Evolutionary conservation across 2,329 filamentous ascomycete species (phyloP).

Genomic region (Xylaria arbuscula): DNA sequence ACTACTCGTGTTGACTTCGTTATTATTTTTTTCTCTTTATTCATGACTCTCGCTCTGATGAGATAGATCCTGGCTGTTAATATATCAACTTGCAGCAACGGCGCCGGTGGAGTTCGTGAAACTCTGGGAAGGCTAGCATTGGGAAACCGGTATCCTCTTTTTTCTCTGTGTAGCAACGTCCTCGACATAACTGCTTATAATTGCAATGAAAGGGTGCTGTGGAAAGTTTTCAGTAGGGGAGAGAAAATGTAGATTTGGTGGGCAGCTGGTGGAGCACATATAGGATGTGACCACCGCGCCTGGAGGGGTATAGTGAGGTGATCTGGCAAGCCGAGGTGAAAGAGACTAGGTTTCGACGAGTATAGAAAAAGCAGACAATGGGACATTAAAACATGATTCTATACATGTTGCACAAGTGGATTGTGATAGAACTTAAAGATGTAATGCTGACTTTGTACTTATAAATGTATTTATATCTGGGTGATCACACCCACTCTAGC

Average conservation of each 20-base stretch:
- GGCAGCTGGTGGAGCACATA: conserved; percentile 38
- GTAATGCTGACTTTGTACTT: not conserved
- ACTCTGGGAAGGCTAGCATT: conserved; percentile 49
- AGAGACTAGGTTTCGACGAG: conserved; percentile 38
- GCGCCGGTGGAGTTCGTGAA: conserved; percentile 48
- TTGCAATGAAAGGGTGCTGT: conserved; percentile 34
- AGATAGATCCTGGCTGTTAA: conserved; percentile 51
- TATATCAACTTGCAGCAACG: conserved; percentile 51
- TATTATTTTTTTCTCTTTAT: conserved; percentile 44
- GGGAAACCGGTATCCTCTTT: conserved; percentile 46
- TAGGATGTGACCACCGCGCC: conserved; percentile 36
- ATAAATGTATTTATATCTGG: not conserved
- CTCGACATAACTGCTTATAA: conserved; percentile 48
- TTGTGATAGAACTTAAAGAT: conserved; percentile 30
- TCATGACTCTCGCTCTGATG: conserved; percentile 52
- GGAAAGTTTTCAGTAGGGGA: conserved; percentile 18
- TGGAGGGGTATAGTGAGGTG: conserved; percentile 40
- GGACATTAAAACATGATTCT: conserved; percentile 40
- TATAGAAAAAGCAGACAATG: conserved; percentile 45
- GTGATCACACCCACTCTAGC: too few relatives aligned
- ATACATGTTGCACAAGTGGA: conserved; percentile 31
- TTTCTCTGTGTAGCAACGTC: conserved; percentile 45
- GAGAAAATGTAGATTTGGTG: conserved; percentile 39
- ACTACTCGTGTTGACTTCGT: conserved; percentile 40
- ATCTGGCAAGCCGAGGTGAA: conserved; percentile 40